Conservation (phyloP, 352 stramenopile genomes). For the Globisporangium polare region DNA sequence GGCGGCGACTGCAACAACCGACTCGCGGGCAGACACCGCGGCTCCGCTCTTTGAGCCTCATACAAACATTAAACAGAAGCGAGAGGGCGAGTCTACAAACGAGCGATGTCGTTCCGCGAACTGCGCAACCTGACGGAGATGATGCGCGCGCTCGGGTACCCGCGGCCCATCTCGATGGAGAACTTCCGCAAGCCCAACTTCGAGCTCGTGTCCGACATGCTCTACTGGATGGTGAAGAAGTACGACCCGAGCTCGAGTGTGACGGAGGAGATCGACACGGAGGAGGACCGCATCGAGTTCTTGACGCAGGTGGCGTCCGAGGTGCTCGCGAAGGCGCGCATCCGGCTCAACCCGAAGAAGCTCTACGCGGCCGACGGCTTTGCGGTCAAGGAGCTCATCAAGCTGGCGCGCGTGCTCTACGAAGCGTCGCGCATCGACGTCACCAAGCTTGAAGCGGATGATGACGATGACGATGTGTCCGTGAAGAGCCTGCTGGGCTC, state of each 20-base stretch:
- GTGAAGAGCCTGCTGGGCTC: constrained; percentile 70
- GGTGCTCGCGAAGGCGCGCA: constrained; percentile 87
- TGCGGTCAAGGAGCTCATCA: constrained; percentile 93
- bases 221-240: constrained; percentile 97
- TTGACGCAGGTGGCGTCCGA: constrained; percentile 82
- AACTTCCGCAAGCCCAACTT: constrained; percentile 98
- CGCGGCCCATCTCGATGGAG: constrained; percentile 86
- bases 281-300: constrained; percentile 94
- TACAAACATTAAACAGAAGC: background rate
- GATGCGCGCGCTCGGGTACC: constrained; percentile 94
- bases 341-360: constrained; percentile 93
- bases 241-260: constrained; percentile 84
- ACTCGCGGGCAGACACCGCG: background rate
- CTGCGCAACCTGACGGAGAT: constrained; percentile 94
- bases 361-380: constrained; percentile 95
- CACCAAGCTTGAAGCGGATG: constrained; percentile 46
- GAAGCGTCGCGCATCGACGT: constrained; percentile 77
- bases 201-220: constrained; percentile 92
- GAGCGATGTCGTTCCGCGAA: constrained; percentile 80
- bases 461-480: constrained; percentile 71
- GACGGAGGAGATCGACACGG: constrained; percentile 93
- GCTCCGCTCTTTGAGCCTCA: background rate
- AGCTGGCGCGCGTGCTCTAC: constrained; percentile 92
- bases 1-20: background rate
- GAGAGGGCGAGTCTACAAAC: background rate